phyloP scores from a whole-genome alignment of 2,329 filamentous ascomycete species.

The Calonectria pseudoturangicola region DNA sequence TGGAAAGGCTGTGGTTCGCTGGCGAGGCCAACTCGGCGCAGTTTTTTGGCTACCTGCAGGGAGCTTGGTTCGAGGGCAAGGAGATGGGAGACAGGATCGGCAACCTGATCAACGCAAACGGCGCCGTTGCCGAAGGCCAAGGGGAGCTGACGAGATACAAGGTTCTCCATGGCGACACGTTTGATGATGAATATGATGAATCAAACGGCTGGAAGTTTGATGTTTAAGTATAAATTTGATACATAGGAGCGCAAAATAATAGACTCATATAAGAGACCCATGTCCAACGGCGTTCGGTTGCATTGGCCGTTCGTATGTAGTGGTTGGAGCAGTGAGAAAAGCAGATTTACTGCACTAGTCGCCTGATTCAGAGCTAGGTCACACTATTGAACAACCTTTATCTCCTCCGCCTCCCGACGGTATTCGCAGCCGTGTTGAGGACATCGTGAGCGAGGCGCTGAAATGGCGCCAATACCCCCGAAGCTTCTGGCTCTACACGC shows the following conservation, averaged over 20 bases:
- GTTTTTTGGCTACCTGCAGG: slow-evolving; percentile 81
- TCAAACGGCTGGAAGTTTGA: slow-evolving; percentile 37
- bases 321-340: too few species aligned
- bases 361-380: too few species aligned
- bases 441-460: not conserved
- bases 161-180: slow-evolving; percentile 57
- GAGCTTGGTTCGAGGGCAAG: slow-evolving; percentile 75
- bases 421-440: not conserved
- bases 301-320: too few species aligned
- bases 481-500: not conserved
- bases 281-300: too few species aligned
- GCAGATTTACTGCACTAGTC: too few species aligned
- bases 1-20: slow-evolving; percentile 77
- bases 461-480: not conserved
- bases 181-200: slow-evolving; percentile 38
- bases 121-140: slow-evolving; percentile 48
- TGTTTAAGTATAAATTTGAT: not conserved
- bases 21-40: slow-evolving; percentile 78
- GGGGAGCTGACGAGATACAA: slow-evolving; percentile 54
- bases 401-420: too few species aligned
- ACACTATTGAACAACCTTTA: too few species aligned
- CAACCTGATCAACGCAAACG: slow-evolving; percentile 38
- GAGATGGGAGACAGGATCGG: slow-evolving; percentile 68
- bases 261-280: too few species aligned
- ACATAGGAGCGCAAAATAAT: too few species aligned